These are phyloP conservation scores for Eimeria sp. DNA, from an alignment of 169 alveolate species.

Conservation along the genomic window DNA sequence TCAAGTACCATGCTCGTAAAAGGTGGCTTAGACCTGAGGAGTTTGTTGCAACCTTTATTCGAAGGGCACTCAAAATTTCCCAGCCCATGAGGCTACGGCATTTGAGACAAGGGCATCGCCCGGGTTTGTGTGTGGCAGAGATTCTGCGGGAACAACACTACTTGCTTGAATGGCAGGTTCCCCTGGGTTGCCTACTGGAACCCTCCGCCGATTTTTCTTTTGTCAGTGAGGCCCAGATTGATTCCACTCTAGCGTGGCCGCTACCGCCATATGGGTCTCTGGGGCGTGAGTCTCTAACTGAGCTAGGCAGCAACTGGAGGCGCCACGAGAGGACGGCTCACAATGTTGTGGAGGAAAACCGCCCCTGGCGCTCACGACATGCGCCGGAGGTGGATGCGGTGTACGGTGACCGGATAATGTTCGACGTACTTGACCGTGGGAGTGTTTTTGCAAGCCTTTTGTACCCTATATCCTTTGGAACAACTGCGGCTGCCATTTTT, in stretches of 20 bases:
- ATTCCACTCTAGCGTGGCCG: constrained; percentile 62
- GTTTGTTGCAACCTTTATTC: constrained; percentile 59
- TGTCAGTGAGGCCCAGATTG: neutral
- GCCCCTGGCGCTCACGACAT: constrained; percentile 12
- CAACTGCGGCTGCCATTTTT: constrained; percentile 62
- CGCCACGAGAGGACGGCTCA: constrained; percentile 25
- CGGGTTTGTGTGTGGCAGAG: constrained; percentile 67
- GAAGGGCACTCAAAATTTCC: constrained; percentile 62
- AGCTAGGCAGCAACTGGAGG: constrained; percentile 28
- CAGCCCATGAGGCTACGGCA: constrained; percentile 73
- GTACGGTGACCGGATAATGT: neutral
- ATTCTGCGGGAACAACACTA: constrained; percentile 58
- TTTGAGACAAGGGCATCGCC: constrained; percentile 44
- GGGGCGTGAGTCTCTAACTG: constrained; percentile 4
- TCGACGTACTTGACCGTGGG: constrained; percentile 68
- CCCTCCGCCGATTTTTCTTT: constrained; percentile 20
- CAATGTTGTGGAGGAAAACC: constrained; percentile 43
- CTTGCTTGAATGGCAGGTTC: constrained; percentile 72
- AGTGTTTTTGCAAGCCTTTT: constrained; percentile 60
- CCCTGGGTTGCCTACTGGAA: constrained; percentile 32
- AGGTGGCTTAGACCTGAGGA: constrained; percentile 47
- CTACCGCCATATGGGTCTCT: constrained; percentile 56
- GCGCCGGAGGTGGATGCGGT: constrained; percentile 61
- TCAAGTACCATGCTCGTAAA: neutral
- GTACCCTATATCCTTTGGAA: constrained; percentile 59